These are phyloP conservation scores for Angophora floribunda DNA, from an alignment of 345 rosid genomes.

Conservation along the genomic window DNA sequence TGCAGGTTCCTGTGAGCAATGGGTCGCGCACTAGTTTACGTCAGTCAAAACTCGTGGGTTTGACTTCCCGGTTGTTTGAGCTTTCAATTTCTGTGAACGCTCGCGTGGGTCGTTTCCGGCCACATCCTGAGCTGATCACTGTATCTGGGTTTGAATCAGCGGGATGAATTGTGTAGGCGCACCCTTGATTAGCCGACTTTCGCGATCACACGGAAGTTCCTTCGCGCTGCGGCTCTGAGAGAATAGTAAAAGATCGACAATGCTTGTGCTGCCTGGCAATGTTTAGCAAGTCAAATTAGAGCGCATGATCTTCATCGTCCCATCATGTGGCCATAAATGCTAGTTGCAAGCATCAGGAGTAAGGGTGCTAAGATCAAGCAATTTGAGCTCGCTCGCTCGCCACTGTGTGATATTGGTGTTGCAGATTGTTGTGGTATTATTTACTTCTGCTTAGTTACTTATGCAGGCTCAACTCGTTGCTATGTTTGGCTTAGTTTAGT, in stretches of 20 bases:
- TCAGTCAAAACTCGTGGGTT: not conserved
- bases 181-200: not conserved
- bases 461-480: not conserved
- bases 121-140: not conserved
- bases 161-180: not conserved
- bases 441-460: not conserved
- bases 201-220: not conserved
- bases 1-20: not conserved
- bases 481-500: not conserved
- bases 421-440: not conserved
- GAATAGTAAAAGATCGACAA: not conserved
- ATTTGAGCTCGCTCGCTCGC: not conserved
- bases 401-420: not conserved
- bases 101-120: not conserved
- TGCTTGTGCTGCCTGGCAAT: not conserved
- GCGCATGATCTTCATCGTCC: not conserved
- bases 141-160: not conserved
- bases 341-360: not conserved
- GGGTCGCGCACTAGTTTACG: not conserved
- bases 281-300: not conserved
- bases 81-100: not conserved
- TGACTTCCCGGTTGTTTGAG: not conserved
- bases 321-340: not conserved
- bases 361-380: not conserved
- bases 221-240: not conserved